A percentile compares a stretch with the other conserved stretches of the same genome.
Evolutionary conservation across 768 basidiomycete genomes (phyloP).

Genomic region (Dacryopinax primogenitus): DNA sequence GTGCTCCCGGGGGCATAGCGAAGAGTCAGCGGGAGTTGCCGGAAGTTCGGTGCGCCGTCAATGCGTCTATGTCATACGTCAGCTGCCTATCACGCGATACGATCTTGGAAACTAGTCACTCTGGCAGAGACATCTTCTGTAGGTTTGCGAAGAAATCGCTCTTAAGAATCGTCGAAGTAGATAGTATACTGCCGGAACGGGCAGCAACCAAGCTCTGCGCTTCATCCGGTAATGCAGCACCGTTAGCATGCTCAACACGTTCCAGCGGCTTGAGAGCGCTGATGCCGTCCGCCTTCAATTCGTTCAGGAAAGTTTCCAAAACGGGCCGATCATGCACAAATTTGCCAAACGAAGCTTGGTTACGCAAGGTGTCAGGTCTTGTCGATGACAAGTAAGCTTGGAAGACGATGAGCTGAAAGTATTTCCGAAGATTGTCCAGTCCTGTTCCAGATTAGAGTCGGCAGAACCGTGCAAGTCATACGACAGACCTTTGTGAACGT

Average conservation of each 20-base stretch:
- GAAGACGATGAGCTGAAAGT: slow-evolving; percentile 77
- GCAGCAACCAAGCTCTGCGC: slow-evolving; percentile 74
- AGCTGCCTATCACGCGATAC: not conserved
- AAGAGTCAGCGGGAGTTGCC: slow-evolving; percentile 53
- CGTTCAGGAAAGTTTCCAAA: slow-evolving; percentile 90
- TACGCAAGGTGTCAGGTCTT: slow-evolving; percentile 63
- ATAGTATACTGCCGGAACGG: slow-evolving; percentile 73
- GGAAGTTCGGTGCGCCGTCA: slow-evolving; percentile 89
- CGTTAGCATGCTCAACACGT: slow-evolving; percentile 50
- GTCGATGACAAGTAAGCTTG: slow-evolving; percentile 78
- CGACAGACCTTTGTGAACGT: slow-evolving; percentile 55
- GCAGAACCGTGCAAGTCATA: not conserved
- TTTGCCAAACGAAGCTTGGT: slow-evolving; percentile 62
- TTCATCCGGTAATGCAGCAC: slow-evolving; percentile 78
- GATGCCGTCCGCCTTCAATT: slow-evolving; percentile 64
- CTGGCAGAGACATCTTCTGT: slow-evolving; percentile 92
- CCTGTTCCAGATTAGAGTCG: slow-evolving; percentile 32
- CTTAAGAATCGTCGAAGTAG: slow-evolving; percentile 86
- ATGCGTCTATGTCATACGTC: slow-evolving; percentile 46
- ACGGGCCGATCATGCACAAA: slow-evolving; percentile 86
- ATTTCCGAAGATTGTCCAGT: slow-evolving; percentile 66
- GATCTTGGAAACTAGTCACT: slow-evolving; percentile 39
- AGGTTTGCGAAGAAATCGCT: slow-evolving; percentile 87
- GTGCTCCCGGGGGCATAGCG: not conserved
- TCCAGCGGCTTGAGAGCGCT: slow-evolving; percentile 72